These are phyloP conservation scores for Naganishia vishniacii DNA, from an alignment of 768 basidiomycete species.

Conservation along the genomic window DNA sequence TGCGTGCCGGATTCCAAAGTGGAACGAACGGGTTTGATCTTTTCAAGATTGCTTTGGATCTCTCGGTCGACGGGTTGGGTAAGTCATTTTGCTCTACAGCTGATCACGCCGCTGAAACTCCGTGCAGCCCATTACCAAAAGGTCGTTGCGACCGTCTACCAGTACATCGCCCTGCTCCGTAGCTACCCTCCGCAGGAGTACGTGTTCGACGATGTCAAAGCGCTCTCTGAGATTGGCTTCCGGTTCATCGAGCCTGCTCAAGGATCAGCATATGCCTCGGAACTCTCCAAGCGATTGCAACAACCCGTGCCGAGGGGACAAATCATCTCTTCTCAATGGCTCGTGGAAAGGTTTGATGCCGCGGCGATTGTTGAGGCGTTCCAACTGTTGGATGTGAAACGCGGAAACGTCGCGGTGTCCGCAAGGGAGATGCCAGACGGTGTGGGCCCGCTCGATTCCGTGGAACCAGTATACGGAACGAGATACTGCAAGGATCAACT, in stretches of 20 bases:
- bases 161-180: slow-evolving; percentile 59
- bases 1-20: slow-evolving; percentile 67
- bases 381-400: slow-evolving; percentile 61
- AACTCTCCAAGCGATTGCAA: slow-evolving; percentile 66
- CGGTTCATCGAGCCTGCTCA: slow-evolving; percentile 77
- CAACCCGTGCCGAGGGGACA: slow-evolving; percentile 74
- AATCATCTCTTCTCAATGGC: slow-evolving; percentile 63
- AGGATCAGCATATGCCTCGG: slow-evolving; percentile 72
- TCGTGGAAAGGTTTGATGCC: slow-evolving; percentile 71
- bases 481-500: slow-evolving; percentile 60
- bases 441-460: slow-evolving; percentile 54
- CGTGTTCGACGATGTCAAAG: slow-evolving; percentile 70
- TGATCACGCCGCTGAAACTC: neutral
- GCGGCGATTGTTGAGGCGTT: slow-evolving; percentile 53
- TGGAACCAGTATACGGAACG: slow-evolving; percentile 90
- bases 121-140: slow-evolving; percentile 65
- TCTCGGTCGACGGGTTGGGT: slow-evolving; percentile 85
- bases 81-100: slow-evolving; percentile 42
- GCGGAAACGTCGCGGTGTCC: slow-evolving; percentile 67
- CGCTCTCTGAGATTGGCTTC: slow-evolving; percentile 72
- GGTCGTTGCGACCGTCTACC: slow-evolving; percentile 66
- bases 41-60: slow-evolving; percentile 70
- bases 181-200: slow-evolving; percentile 50
- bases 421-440: slow-evolving; percentile 62
- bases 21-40: slow-evolving; percentile 70